Base-by-base conservation (phyloP, 129 eudicot genomes). In the Arctium minus region DNA sequence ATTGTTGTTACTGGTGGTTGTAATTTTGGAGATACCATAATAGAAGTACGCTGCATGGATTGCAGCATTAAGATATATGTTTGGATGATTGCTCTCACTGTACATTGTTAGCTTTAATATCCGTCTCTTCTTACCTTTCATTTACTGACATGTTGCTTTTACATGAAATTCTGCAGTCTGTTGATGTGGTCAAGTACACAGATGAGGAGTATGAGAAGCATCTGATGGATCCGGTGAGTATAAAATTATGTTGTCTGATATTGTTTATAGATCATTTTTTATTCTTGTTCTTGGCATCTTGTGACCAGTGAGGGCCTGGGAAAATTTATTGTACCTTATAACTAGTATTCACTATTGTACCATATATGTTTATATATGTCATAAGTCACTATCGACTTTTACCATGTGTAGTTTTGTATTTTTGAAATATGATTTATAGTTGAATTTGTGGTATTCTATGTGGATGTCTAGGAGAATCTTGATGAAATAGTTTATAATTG, bases 121-220 rank as follows among this genome's bases (percentile, higher is more conserved):
- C 15, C 36, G 6, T n/a, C 33, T 80, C 62, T 62, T 11, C 62
- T 22, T 64, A 9, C 10, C 22, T 70, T 65, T 39, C 78, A 22
- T 73, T 30, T 36, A n/a, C 35, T 33, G 74, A 72, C 36, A 32
- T 78, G 74, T 82, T 73, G 18, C 75, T 64, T 83, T 78, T 78
- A 39, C 42, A 70, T 79, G 75, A 80, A 82, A 74, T 75, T 37
- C 13, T 90, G 86, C 97, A 96, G 99, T 90, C 90, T 53, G 92
- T 93, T 85, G 97, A 96, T 82, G 88, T 91, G 76, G 82, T 87
- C 84, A 92, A 92, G 87, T 96, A 93, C 95, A 96, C 99, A 18
- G 94, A 96, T 40, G 98, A 91, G 82, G 99, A 96, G 91, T 96
- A 96, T 40, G 94, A 93, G 81, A 96, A 93, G 86, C 82, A 87